A percentile compares a stretch with the other conserved stretches of the same genome.
phyloP scores from a whole-genome alignment of 2,329 filamentous ascomycete species.

The Colletotrichum truncatum region DNA sequence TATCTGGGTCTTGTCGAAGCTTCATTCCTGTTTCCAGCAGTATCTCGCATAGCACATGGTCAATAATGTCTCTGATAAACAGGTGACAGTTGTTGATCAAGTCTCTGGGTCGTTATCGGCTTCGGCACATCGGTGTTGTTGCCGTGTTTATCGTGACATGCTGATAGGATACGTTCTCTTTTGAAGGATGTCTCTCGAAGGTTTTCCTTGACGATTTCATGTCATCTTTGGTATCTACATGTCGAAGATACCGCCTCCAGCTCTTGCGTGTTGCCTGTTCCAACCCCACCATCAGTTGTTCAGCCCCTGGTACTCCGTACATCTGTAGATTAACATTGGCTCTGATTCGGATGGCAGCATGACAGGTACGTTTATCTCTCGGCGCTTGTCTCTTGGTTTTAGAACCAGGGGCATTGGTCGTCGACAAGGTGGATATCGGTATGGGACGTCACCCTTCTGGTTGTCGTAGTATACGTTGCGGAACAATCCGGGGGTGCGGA shows the following conservation, averaged over 20 bases:
- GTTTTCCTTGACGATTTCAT: not conserved
- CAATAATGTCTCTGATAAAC: not conserved
- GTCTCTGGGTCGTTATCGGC: not conserved
- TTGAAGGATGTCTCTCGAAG: not conserved
- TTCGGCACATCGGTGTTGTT: slow-evolving; percentile 1
- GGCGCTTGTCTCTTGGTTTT: no score
- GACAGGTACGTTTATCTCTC: no score
- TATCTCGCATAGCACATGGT: not conserved
- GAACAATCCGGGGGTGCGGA: no score
- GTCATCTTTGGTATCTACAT: not conserved
- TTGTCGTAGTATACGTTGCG: no score
- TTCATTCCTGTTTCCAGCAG: not conserved
- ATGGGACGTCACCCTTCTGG: no score
- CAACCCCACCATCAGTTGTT: not conserved
- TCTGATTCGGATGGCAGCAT: no score
- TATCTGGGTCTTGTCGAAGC: not conserved
- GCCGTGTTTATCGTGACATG: not conserved
- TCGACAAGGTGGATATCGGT: no score
- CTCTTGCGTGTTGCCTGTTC: not conserved
- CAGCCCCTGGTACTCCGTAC: no score
- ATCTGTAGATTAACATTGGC: no score
- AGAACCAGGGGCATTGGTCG: no score
- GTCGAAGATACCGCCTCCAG: not conserved
- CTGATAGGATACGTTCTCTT: not conserved
- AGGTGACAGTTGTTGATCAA: not conserved